Conservation (phyloP, 768 basidiomycete species). For the Suillus decipiens region DNA sequence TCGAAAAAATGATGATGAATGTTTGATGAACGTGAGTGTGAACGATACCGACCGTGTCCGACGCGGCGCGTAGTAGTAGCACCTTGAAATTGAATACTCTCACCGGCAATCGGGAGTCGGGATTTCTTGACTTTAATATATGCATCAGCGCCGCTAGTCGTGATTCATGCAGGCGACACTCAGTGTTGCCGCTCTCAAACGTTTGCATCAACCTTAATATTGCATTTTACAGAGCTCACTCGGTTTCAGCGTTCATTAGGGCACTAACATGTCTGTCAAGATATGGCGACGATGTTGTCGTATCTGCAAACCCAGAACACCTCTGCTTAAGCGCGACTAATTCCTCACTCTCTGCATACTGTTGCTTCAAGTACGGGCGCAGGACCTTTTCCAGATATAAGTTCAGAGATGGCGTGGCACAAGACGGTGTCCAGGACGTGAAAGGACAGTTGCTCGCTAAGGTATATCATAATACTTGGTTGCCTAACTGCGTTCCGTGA, state of each 20-base stretch:
- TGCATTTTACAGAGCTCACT: conserved; percentile 24
- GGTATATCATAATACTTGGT: conserved; percentile 41
- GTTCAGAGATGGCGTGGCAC: conserved; percentile 34
- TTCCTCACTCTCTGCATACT: conserved; percentile 80
- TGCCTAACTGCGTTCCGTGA: neutral
- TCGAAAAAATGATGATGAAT: neutral
- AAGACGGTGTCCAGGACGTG: conserved; percentile 44
- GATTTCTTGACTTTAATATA: neutral
- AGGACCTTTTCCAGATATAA: conserved; percentile 71
- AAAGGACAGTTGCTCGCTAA: conserved; percentile 72
- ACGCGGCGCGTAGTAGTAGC: neutral
- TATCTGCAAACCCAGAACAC: conserved; percentile 61
- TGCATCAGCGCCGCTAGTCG: neutral
- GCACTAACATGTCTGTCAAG: conserved; percentile 75
- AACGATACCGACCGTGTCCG: neutral
- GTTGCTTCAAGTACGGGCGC: conserved; percentile 69
- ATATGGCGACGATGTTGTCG: conserved; percentile 79
- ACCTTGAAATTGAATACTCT: neutral
- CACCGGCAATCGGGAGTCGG: too few species aligned
- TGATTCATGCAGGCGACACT: conserved; percentile 66
- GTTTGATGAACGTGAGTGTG: neutral
- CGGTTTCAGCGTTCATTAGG: conserved; percentile 64
- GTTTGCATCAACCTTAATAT: conserved; percentile 28
- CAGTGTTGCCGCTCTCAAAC: conserved; percentile 55
- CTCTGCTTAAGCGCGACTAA: conserved; percentile 75